phyloP scores from a whole-genome alignment of 2,329 filamentous ascomycete species.

The Colletotrichum cuscutae region DNA sequence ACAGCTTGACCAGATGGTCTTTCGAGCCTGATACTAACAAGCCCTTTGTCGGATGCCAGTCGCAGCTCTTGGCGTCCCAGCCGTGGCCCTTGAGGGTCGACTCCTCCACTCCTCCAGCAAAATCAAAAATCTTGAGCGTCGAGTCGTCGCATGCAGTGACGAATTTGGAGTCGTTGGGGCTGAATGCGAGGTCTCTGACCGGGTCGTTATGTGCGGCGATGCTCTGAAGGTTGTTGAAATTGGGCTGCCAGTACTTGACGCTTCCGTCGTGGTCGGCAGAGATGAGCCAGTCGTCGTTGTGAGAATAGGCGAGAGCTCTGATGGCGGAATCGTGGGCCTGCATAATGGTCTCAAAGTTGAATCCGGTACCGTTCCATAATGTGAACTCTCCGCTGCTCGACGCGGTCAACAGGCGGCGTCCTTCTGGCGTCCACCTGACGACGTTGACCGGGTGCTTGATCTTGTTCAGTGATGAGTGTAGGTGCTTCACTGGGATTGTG shows the following conservation, averaged over 20 bases:
- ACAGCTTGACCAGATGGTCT: conserved; percentile 96
- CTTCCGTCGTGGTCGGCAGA: conserved; percentile 95
- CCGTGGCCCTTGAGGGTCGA: conserved; percentile 90
- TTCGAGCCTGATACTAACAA: conserved; percentile 96
- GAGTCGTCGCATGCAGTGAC: conserved; percentile 96
- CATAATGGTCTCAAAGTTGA: conserved; percentile 99
- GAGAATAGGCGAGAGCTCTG: conserved; percentile 85
- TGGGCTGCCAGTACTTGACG: conserved; percentile 98
- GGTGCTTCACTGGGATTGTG: conserved; percentile 90
- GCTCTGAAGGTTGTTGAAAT: conserved; percentile 98
- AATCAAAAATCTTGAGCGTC: conserved; percentile 95
- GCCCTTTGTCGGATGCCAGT: conserved; percentile 97
- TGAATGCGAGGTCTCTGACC: conserved; percentile 91
- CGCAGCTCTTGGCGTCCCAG: conserved; percentile 96
- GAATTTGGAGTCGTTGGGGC: conserved; percentile 94
- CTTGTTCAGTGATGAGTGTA: conserved; percentile 98
- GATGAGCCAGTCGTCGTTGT: conserved; percentile 96
- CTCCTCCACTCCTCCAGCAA: conserved; percentile 86
- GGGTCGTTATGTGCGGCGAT: conserved; percentile 91
- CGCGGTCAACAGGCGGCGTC: conserved; percentile 88
- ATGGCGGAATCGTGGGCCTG: conserved; percentile 94
- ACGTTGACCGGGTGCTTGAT: conserved; percentile 98
- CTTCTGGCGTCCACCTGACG: conserved; percentile 97
- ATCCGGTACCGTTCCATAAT: conserved; percentile 97
- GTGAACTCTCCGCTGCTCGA: conserved; percentile 98